Evolutionary conservation across 1,284 basidiomycete genomes (phyloP), one percentile per base, ranked within the genome.

Genomic region (Pterulicium gracile): DNA sequence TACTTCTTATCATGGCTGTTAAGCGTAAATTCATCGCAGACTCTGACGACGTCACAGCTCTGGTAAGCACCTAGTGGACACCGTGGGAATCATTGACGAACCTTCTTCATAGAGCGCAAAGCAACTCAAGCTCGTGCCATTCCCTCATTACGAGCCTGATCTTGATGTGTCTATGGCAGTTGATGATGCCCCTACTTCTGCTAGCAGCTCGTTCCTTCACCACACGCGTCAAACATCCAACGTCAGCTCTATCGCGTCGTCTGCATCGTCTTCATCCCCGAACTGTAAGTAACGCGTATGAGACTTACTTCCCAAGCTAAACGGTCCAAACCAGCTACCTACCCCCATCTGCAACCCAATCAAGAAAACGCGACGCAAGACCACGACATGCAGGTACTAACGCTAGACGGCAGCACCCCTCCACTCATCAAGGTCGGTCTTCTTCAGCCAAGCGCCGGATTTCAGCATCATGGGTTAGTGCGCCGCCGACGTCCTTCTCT

Each of bases 21-120:
- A 88, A 88, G 61, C 74, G 85, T 59, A 88, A 88, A 66, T 70
- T 84, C 48, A 77, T 79, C 50, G 52, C 68, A 27, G 79, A 79
- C 52, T 61, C 67, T 44, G 74, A 75, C 51, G 75, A 78, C 55
- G 68, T 66, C 51, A 64, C 60, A 10, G 7, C 39, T 41, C 7
- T 41, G 39, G 41, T 47, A 41, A 47, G 3, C 47, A 41, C 49
- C 48, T 27, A 48, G 39, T n/a, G 15, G 34, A 24, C 43, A 43
- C 24, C 44, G 51, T 52, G 43, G 36, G 42, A 42, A 42, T 12
- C 43, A 35, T 45, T 49, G 10, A 20, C 41, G 42, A 39, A 49
- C 47, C 40, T 27, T n/a, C n/a, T n/a, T n/a, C n/a, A 27, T 57
- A 79, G 75, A 68, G 71, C 53, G 63, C 68, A 36, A 87, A 88